phyloP scores from a whole-genome alignment of 202 grass and related monocot species.

The Setaria viridis region DNA sequence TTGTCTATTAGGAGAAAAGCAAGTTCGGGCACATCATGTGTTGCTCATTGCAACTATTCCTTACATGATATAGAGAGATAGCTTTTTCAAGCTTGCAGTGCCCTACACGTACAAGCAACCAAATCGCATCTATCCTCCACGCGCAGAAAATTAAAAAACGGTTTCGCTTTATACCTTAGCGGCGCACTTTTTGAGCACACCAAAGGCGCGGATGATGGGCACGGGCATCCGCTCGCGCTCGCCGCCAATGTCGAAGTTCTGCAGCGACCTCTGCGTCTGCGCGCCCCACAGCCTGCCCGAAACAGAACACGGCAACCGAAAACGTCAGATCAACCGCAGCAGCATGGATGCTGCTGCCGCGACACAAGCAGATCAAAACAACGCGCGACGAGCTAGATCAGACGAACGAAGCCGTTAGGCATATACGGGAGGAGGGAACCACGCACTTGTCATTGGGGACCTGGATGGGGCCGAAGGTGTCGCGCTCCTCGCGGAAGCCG shows the following conservation, averaged over 20 bases:
- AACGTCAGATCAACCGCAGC: constrained; percentile 37
- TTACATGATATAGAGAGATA: not conserved
- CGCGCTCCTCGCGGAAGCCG: constrained; percentile 86
- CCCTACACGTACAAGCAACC: constrained; percentile 8
- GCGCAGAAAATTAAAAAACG: not conserved
- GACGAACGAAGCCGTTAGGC: not conserved
- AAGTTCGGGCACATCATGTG: not conserved
- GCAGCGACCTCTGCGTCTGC: constrained; percentile 97
- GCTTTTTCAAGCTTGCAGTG: constrained; percentile 12
- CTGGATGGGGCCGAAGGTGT: constrained; percentile 89
- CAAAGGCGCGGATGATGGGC: constrained; percentile 94
- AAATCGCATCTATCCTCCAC: not conserved
- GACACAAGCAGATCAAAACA: constrained; percentile 37
- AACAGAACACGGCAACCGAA: not conserved
- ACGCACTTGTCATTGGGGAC: constrained; percentile 88
- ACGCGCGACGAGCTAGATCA: not conserved
- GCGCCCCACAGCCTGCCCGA: constrained; percentile 85
- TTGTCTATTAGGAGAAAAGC: not conserved
- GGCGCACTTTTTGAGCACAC: constrained; percentile 93
- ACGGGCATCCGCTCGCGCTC: constrained; percentile 88
- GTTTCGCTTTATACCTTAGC: constrained; percentile 68
- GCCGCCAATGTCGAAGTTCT: constrained; percentile 95
- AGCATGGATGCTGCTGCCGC: not conserved
- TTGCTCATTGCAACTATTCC: not conserved
- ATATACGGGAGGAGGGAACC: not conserved